These are phyloP conservation scores for Ascocoryne sarcoides DNA, from an alignment of 2,329 filamentous ascomycete species.

Conservation along the genomic window DNA sequence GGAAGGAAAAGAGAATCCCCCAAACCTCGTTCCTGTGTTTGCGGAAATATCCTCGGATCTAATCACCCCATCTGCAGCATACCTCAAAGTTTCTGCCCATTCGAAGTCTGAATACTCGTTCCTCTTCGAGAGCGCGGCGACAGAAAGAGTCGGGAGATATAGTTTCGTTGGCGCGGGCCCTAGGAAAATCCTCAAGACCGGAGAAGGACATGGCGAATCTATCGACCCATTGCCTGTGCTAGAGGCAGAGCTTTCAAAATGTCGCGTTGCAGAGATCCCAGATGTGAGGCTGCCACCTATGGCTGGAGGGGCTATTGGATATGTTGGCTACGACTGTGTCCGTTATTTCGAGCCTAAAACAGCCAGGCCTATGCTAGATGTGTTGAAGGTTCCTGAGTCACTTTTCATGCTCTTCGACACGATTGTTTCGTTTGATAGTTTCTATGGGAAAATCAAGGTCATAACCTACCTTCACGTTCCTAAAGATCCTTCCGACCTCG, in stretches of 20 bases:
- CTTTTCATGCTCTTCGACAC: slow-evolving; percentile 97
- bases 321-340: slow-evolving; percentile 96
- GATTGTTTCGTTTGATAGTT: slow-evolving; percentile 88
- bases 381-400: slow-evolving; percentile 82
- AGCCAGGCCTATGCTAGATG: slow-evolving; percentile 77
- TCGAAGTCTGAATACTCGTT: slow-evolving; percentile 75
- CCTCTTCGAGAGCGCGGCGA: slow-evolving; percentile 90
- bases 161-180: slow-evolving; percentile 85
- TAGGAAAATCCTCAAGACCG: slow-evolving; percentile 76
- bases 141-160: slow-evolving; percentile 87
- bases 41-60: slow-evolving; percentile 85
- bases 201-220: slow-evolving; percentile 75
- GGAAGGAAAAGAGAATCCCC: slow-evolving; percentile 41
- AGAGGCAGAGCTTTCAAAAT: slow-evolving; percentile 69
- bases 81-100: slow-evolving; percentile 79
- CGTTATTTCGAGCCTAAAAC: slow-evolving; percentile 98
- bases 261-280: slow-evolving; percentile 74
- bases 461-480: slow-evolving; percentile 81
- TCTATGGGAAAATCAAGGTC: slow-evolving; percentile 86
- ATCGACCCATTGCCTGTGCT: slow-evolving; percentile 77
- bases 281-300: slow-evolving; percentile 75
- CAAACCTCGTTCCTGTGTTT: slow-evolving; percentile 75
- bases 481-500: slow-evolving; percentile 45
- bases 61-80: slow-evolving; percentile 88
- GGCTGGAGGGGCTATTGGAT: slow-evolving; percentile 88